phyloP scores from a whole-genome alignment of 306 rosid genomes.

The Mimosa bimucronata region DNA sequence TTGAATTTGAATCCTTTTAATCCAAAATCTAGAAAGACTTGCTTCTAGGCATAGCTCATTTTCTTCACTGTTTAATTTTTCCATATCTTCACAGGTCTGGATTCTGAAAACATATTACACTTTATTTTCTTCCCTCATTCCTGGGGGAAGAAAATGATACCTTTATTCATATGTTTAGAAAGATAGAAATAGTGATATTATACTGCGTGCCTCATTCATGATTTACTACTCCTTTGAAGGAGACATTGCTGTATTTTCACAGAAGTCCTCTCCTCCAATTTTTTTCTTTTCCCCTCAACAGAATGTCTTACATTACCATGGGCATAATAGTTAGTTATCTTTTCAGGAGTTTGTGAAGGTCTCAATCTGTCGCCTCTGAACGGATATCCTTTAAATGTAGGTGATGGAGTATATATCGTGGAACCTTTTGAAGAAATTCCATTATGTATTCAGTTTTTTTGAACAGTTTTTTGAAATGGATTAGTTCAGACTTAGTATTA shows the following conservation, averaged over 20 bases:
- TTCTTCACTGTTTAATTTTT: constrained; percentile 19
- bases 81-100: constrained; percentile 3
- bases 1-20: constrained; percentile 28
- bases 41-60: constrained; percentile 10
- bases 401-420: constrained; percentile 32
- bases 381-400: constrained; percentile 51
- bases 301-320: constrained; percentile 15
- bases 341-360: constrained; percentile 47
- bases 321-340: constrained; percentile 27
- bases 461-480: constrained; percentile 15
- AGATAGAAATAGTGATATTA: background rate
- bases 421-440: constrained; percentile 30
- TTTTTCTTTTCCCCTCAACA: background rate
- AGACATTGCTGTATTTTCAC: background rate
- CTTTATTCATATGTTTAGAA: background rate
- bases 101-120: background rate
- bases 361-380: constrained; percentile 25
- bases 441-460: background rate
- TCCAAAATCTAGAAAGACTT: background rate
- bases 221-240: constrained; percentile 6
- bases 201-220: background rate
- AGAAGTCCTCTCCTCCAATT: constrained; percentile 3
- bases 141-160: background rate
- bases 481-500: constrained; percentile 24
- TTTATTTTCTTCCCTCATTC: background rate